phyloP scores from a whole-genome alignment of 371 early-diverging fungal genomes.

The Mortierella sp. region DNA sequence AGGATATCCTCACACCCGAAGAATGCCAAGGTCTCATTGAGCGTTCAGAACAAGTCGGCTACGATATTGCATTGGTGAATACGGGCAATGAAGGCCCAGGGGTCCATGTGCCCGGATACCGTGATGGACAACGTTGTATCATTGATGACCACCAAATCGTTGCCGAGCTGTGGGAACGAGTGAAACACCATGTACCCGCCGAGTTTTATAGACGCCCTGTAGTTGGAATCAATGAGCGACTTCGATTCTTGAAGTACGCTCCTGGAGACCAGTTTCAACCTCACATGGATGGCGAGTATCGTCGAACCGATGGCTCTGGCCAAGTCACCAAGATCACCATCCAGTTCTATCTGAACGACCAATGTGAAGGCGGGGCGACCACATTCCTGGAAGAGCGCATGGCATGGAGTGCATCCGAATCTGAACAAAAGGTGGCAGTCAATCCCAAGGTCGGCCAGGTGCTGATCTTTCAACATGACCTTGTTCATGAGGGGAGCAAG shows the following conservation, averaged over 20 bases:
- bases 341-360: constrained; percentile 58
- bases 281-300: constrained; percentile 59
- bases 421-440: constrained; percentile 18
- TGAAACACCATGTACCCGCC: constrained; percentile 43
- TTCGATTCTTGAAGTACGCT: constrained; percentile 59
- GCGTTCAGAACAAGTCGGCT: constrained; percentile 25
- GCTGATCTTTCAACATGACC: constrained; percentile 56
- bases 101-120: constrained; percentile 34
- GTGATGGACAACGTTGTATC: constrained; percentile 57
- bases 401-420: background rate
- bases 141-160: constrained; percentile 47
- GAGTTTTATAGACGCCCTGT: constrained; percentile 26
- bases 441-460: constrained; percentile 44
- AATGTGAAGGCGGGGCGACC: constrained; percentile 58
- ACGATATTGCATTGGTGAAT: constrained; percentile 35
- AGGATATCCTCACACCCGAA: constrained; percentile 22
- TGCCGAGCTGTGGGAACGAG: constrained; percentile 44
- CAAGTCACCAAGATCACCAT: constrained; percentile 57
- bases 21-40: constrained; percentile 41
- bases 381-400: constrained; percentile 46
- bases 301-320: constrained; percentile 51
- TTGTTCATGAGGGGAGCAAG: constrained; percentile 52
- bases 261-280: constrained; percentile 57
- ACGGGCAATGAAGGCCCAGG: background rate
- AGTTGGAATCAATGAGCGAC: constrained; percentile 60